Base-by-base conservation (phyloP, 164 flowering plant species). In the Annona cherimola region DNA sequence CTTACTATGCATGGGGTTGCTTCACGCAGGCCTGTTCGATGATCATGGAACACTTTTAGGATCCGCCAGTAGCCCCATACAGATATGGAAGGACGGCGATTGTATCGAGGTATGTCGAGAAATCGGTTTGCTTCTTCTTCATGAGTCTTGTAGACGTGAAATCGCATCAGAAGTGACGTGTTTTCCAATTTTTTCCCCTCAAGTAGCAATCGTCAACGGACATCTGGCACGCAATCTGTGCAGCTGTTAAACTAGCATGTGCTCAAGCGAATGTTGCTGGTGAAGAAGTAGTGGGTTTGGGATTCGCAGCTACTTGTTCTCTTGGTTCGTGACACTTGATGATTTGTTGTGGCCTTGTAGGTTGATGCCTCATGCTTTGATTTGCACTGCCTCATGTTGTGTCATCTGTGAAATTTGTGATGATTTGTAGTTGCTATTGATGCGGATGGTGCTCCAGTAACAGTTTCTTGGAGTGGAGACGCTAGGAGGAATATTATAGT, bases 131-230 rank as follows among this genome's bases (percentile, higher is more conserved):
- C 42, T n/a, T 45, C 18, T 42, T n/a, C 35, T 45, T 68, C 40
- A 1, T 69, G 60, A 40, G 42, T 45, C 8, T n/a, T 61, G 9
- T 8, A 50, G 57, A 50, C 2, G 57, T 8, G 9, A 50, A 50
- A 50, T 1, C 14, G 14, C 55, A 55, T 9, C 35, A n/a, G 9
- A 35, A 39, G 26, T 69, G 67, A 40, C 45, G 16, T 0, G 16
- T 3, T 42, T 60, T 20, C 46, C 46, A 26, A 26, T 26, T 26
- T 26, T 26, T 26, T 26, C 46, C 67, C 77, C 54, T 42, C 43
- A 69, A 71, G 44, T 87, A 95, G 99, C 98, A 95, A 93, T 95
- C 99, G 61, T 93, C 99, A 16, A 95, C 99, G n/a, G 99, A 95
- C 84, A 93, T 95, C 63, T 95, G 99, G 98, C 96, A 79, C 87